Evolutionary conservation across 805 yeast species (phyloP).

Genomic region (Tetrapisispora iriomotensis): DNA sequence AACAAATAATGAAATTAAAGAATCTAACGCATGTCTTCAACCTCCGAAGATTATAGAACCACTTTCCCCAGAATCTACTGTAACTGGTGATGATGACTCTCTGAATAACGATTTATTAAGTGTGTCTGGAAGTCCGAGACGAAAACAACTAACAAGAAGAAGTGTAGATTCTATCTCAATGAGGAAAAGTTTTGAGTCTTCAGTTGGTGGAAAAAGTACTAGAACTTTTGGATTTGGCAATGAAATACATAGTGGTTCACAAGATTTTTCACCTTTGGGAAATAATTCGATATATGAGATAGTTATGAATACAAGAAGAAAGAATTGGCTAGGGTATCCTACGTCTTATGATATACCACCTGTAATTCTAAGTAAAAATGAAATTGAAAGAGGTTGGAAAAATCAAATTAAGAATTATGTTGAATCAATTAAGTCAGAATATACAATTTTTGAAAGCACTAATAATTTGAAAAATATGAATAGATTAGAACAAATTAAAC

Average conservation of each 20-base stretch:
- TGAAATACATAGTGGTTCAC: conserved; percentile 22
- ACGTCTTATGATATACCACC: conserved; percentile 79
- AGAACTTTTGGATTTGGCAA: conserved; percentile 16
- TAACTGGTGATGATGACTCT: conserved; percentile 19
- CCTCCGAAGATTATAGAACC: conserved; percentile 5
- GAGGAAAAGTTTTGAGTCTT: conserved; percentile 28
- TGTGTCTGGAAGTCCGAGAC: conserved; percentile 13
- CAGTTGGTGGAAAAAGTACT: conserved; percentile 13
- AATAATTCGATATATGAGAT: conserved; percentile 66
- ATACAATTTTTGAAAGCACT: conserved; percentile 34
- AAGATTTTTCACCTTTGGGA: conserved; percentile 29
- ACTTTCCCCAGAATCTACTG: conserved; percentile 1
- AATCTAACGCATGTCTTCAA: not conserved
- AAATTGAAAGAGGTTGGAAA: conserved; percentile 35
- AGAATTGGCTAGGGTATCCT: conserved; percentile 47
- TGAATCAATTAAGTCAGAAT: conserved; percentile 35
- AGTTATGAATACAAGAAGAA: conserved; percentile 36
- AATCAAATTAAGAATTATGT: conserved; percentile 38
- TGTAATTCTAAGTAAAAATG: conserved; percentile 46
- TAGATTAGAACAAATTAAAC: conserved; percentile 31
- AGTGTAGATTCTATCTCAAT: conserved; percentile 19
- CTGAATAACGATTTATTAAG: conserved; percentile 31
- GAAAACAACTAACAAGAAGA: conserved; percentile 11
- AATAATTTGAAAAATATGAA: conserved; percentile 34
- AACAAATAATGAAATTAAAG: not conserved